Base-by-base conservation (phyloP, 208 protist genomes). In the Acanthamoeba triangularis region DNA sequence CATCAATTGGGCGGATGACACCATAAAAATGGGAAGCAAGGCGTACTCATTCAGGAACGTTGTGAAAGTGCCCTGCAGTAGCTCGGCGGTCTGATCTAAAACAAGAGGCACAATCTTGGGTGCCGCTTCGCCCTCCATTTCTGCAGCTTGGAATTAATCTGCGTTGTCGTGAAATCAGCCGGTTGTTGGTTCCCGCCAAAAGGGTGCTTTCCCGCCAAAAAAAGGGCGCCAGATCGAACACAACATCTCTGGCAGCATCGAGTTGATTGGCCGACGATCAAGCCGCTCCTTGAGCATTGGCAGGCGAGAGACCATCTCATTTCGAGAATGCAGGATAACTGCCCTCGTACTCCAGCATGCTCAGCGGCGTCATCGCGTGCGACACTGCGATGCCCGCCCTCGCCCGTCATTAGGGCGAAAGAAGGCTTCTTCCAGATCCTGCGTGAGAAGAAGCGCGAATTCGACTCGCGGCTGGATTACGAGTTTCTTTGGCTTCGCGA, bases 381-480 rank as follows among this genome's bases (percentile, higher is more conserved):
- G 44, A 11, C 41, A 35, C 47, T 85, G 44, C 16, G 76, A 85
- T 85, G 76, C 23, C 76, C 76, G 18, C 47, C 76, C 13, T 85
- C 76, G 35, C 85, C 85, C 16, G 30, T 92, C 18, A 52, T 74
- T 0, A 6, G 85, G 20, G 85, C 85, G 3, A 65, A 92, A 25
- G 63, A 92, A 52, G 63, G 85, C 11, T 69, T 92, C 63, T 76
- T 92, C 35, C 85, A 92, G 33, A 8, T 92, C 14, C 63, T 92
- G 54, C 54, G 63, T n/a, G 85, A 92, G 54, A 92, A 92, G 85
- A 92, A 92, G 37, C 85, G 63, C 35, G 85, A 92, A 6, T 92
- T 92, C 85, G 85, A 92, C 20, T 47, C 54, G 25, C 28, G 33
- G 28, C 0, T 92, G 11, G 56, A 69, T 25, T 92, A 92, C 63